These are phyloP conservation scores for Saksenaea oblongispora DNA, from an alignment of 371 early-diverging fungal species.

Conservation along the genomic window DNA sequence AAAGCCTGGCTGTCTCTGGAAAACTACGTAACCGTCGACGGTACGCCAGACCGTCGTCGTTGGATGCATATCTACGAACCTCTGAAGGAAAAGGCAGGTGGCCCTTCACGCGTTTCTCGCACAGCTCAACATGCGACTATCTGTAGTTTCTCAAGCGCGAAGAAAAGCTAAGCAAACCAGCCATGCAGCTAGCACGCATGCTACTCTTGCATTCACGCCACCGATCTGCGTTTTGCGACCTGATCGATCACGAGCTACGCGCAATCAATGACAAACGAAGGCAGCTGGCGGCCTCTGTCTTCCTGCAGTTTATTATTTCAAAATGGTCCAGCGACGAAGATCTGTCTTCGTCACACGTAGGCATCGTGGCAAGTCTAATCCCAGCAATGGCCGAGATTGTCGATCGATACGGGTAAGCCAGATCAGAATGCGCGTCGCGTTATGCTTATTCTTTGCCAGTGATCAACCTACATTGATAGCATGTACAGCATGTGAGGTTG, in stretches of 20 bases:
- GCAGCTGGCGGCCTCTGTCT: neutral
- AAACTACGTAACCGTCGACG: neutral
- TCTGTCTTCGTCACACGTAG: neutral
- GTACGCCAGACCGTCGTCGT: too few relatives aligned
- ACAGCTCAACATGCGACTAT: neutral
- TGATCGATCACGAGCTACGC: neutral
- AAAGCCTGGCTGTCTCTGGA: neutral
- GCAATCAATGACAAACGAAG: neutral
- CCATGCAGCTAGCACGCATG: neutral
- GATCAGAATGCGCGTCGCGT: too few relatives aligned
- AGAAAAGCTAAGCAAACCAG: neutral
- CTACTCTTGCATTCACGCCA: neutral
- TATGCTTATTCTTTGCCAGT: neutral
- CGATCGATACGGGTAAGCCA: neutral
- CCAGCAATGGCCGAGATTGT: neutral
- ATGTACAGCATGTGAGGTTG: slow-evolving; percentile 2
- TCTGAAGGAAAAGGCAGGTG: neutral
- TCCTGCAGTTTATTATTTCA: neutral
- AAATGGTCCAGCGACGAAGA: neutral
- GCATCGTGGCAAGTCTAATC: neutral
- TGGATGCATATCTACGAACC: neutral
- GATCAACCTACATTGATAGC: slow-evolving; percentile 8
- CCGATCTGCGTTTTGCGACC: neutral
- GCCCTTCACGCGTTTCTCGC: neutral
- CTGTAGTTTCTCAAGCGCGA: neutral